Base-by-base conservation (phyloP, 1,284 basidiomycete species). In the Rhodotorula sp. region DNA sequence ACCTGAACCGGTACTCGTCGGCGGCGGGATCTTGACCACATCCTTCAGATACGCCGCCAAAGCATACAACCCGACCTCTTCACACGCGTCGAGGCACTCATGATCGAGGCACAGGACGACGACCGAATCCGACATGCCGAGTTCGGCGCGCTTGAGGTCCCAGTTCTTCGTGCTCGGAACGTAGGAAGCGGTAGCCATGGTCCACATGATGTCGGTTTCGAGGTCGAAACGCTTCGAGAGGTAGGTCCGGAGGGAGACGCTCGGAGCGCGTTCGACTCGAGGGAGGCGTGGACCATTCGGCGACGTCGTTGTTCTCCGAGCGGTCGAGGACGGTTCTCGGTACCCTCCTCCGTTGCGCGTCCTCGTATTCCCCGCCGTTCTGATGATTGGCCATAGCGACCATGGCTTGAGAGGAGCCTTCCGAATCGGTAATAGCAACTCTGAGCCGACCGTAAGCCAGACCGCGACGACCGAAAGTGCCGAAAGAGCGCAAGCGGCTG, bases 81-180 rank as follows among this genome's bases (percentile, higher is more conserved):
- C 63, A 30, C 45, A 56, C 37, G 58, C 48, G 24, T 64, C 63
- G n/a, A 64, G 26, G 22, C 63, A 64, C 4, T 48, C 63, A 17
- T 29, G 33, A n/a, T 64, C 63, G 29, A 64, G 48, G 33, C 63
- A 64, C 5, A 64, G 26, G 15, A 64, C 56, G 46, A 64, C 63
- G 30, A 64, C 63, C 3, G 26, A 42, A 24, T 64, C 63, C 29
- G 49, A 20, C 63, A 64, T 64, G 8, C 56, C 63, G 24, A 64
- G 63, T 45, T 64, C 63, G 24, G 56, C 56, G 18, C 63, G 63
- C 48, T 51, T 49, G 20, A n/a, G 46, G 22, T 64, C 63, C 63
- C 63, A 64, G 37, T 64, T 64, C 22, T 56, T 56, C 37, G 63
- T 56, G 37, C 42, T 57, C 30, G 63, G 63, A 12, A 64, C 56